Evolutionary conservation across 805 yeast species (phyloP).

Genomic region (Lipomyces anomalus): DNA sequence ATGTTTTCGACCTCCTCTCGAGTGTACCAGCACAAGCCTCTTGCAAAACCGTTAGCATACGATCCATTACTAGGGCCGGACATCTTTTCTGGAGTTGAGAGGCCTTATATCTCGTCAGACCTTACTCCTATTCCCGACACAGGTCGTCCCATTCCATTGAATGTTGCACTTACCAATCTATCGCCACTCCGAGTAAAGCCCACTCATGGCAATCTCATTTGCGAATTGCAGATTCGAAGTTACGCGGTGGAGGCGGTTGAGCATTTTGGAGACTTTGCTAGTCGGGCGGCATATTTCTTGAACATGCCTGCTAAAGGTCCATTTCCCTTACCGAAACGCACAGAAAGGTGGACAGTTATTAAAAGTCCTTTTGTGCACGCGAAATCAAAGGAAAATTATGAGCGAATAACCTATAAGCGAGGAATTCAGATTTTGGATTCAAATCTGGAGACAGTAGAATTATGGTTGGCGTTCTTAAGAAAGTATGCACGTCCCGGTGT

Average conservation of each 20-base stretch:
- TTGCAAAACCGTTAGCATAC: not conserved
- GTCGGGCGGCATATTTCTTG: conserved; percentile 83
- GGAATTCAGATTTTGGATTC: conserved; percentile 75
- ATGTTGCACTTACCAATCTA: conserved; percentile 72
- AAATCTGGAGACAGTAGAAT: conserved; percentile 74
- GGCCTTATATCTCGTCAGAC: not conserved
- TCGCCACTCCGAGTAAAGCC: conserved; percentile 68
- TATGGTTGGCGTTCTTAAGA: conserved; percentile 70
- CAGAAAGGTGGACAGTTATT: conserved; percentile 89
- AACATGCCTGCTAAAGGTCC: conserved; percentile 83
- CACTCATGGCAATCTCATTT: conserved; percentile 69
- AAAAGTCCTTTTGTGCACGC: conserved; percentile 92
- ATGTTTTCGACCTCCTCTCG: too few species aligned
- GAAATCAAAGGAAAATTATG: conserved; percentile 88
- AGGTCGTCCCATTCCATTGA: conserved; percentile 68
- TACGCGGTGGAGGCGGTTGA: conserved; percentile 65
- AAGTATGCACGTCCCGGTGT: conserved; percentile 78
- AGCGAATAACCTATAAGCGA: conserved; percentile 77
- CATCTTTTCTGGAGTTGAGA: not conserved
- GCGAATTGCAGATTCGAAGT: conserved; percentile 61
- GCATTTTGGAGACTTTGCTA: conserved; percentile 75
- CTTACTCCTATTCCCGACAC: conserved; percentile 25
- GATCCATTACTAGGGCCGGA: not conserved
- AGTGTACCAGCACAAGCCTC: too few species aligned
- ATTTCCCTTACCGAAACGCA: conserved; percentile 58